Base-by-base conservation (phyloP, 2,329 filamentous ascomycete species). In the Colletotrichum horii region DNA sequence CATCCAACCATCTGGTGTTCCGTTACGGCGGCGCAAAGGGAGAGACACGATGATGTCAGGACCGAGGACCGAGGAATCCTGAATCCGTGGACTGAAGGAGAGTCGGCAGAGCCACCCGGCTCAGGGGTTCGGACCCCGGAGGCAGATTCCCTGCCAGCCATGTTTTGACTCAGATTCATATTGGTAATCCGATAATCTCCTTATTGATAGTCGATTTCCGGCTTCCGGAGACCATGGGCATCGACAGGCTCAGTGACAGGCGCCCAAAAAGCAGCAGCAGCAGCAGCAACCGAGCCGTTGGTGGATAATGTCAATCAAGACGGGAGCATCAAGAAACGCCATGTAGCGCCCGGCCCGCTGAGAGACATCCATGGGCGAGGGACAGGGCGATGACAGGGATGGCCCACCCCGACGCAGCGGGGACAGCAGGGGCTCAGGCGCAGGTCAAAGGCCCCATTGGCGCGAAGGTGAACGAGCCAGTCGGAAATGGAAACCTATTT, bases 281-380 rank as follows among this genome's bases (percentile, higher is more conserved):
- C n/a, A 32, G 30, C 34, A 66, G 64, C 30, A 66, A 61, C 70
- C 64, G 64, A 69, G 72, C 58, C 58, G 43, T 34, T 66, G 62
- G 22, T 38, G 32, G 55, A 36, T 38, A 52, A 34, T 34, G 38
- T 11, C 32, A 64, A 61, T 65, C 14, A 32, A 24, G 34, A 48
- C 55, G 62, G 15, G 19, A 64, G 36, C 52, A 55, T 58, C 64
- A 68, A 73, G 70, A 75, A 30, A 72, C 70, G 34, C 70, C 73
- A 75, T 75, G 70, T 34, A 73, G 64, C 58, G 58, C 34, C 70
- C 70, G 73, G 73, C 70, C 73, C 73, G 73, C 73, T 34, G 56
- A 75, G 64, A 68, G 70, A 75, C 70, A 73, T 73, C 43, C 43
- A 14, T 52, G 43, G 43, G 64, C 70, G 69, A 68, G 32, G 36